These are phyloP conservation scores for Curvularia eragrostidis DNA, from an alignment of 2,329 filamentous ascomycete species.

Conservation along the genomic window DNA sequence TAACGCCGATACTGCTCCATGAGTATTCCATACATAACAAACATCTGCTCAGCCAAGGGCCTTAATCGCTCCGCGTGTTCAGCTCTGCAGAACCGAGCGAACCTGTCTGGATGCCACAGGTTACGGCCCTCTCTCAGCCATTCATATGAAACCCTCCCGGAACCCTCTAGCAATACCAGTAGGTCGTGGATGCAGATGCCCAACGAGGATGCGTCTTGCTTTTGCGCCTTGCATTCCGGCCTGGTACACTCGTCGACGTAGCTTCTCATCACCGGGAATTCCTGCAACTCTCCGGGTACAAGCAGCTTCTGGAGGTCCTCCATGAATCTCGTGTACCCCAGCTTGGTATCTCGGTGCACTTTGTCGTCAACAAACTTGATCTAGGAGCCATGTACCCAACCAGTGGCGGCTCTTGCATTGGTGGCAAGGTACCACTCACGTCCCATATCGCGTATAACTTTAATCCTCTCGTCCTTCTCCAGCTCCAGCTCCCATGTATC, in stretches of 20 bases:
- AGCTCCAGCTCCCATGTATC: slow-evolving; percentile 38
- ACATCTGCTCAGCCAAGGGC: slow-evolving; percentile 35
- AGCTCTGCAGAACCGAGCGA: slow-evolving; percentile 35
- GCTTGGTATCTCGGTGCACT: slow-evolving; percentile 17
- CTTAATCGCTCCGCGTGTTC: slow-evolving; percentile 31
- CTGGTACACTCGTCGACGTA: slow-evolving; percentile 34
- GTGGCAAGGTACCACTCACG: slow-evolving; percentile 34
- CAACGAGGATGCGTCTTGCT: slow-evolving; percentile 20
- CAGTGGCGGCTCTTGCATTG: slow-evolving; percentile 20
- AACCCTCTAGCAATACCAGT: slow-evolving; percentile 33
- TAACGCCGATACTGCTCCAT: slow-evolving; percentile 26
- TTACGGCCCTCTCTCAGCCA: slow-evolving; percentile 40
- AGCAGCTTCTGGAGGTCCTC: slow-evolving; percentile 27
- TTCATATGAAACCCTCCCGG: slow-evolving; percentile 28
- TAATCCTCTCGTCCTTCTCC: slow-evolving; percentile 32
- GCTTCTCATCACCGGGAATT: slow-evolving; percentile 28
- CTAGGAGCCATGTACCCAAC: slow-evolving; percentile 37
- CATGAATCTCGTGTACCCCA: slow-evolving; percentile 29
- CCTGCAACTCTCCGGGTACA: slow-evolving; percentile 20
- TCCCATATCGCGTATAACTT: slow-evolving; percentile 32
- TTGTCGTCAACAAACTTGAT: slow-evolving; percentile 29
- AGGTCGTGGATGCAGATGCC: slow-evolving; percentile 43
- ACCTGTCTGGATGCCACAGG: slow-evolving; percentile 46
- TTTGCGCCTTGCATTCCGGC: slow-evolving; percentile 27
- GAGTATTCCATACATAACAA: slow-evolving; percentile 38